Evolutionary conservation across 2,329 filamentous ascomycete species (phyloP).

Genomic region (Neonectria sp.): DNA sequence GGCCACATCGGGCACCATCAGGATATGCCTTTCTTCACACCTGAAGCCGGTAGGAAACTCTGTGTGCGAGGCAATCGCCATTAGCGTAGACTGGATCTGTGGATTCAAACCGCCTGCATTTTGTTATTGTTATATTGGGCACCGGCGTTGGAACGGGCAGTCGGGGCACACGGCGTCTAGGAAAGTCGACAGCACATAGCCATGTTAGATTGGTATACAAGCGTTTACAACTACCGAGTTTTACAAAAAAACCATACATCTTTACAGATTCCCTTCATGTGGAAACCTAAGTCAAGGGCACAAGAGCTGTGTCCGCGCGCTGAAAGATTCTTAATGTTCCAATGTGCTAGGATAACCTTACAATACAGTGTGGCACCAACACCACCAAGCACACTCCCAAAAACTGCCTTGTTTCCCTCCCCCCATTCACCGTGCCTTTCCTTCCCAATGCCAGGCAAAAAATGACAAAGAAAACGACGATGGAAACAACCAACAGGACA

Average conservation of each 20-base stretch:
- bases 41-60: neutral
- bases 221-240: neutral
- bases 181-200: neutral
- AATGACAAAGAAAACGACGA: slow-evolving; percentile 13
- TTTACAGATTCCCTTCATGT: neutral
- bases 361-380: slow-evolving; percentile 43
- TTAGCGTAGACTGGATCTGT: neutral
- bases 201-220: neutral
- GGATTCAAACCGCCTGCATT: neutral
- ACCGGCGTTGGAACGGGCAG: slow-evolving; percentile 12
- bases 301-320: neutral
- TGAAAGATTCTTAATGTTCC: slow-evolving; percentile 33
- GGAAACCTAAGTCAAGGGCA: neutral
- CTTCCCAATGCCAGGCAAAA: slow-evolving; percentile 29
- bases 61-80: too few species aligned
- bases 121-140: neutral
- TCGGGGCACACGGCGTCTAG: slow-evolving; percentile 5
- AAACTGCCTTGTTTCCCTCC: slow-evolving; percentile 26
- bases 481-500: neutral
- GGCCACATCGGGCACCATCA: too few species aligned
- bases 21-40: too few species aligned
- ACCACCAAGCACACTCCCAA: slow-evolving; percentile 33
- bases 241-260: neutral
- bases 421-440: slow-evolving; percentile 29
- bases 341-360: slow-evolving; percentile 41